A percentile compares a stretch with the other conserved stretches of the same genome.
These are phyloP conservation scores for Neonothopanus nambi DNA, from an alignment of 1,284 basidiomycete genomes.

Conservation along the genomic window DNA sequence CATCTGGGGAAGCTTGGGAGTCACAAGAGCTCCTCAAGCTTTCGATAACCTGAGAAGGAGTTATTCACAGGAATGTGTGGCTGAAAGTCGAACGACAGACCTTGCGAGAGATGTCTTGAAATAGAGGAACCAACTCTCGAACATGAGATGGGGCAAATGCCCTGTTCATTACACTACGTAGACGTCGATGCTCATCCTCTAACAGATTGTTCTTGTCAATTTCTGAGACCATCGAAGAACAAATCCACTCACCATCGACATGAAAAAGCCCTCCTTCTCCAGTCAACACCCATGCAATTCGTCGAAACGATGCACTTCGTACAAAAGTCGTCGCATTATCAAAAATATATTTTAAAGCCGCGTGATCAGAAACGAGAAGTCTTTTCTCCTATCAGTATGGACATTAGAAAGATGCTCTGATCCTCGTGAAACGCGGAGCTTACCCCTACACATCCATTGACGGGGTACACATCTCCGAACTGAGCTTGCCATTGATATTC, in stretches of 20 bases:
- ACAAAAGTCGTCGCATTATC: background rate
- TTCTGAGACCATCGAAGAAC: background rate
- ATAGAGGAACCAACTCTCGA: background rate
- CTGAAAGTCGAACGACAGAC: background rate
- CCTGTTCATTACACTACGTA: constrained; percentile 3
- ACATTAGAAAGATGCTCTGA: background rate
- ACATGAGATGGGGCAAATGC: constrained; percentile 3
- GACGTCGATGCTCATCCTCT: background rate
- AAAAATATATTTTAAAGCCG: background rate
- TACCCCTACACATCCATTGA: constrained; percentile 2
- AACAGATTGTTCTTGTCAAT: background rate
- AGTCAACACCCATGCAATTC: background rate
- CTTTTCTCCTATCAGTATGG: background rate
- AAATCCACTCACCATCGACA: background rate
- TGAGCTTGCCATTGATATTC: too few species aligned
- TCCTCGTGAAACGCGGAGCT: background rate
- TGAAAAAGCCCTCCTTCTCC: background rate
- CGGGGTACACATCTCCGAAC: background rate
- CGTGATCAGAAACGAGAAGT: background rate
- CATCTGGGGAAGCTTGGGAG: background rate
- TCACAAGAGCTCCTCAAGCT: background rate
- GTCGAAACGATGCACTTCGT: background rate
- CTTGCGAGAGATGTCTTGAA: constrained; percentile 5
- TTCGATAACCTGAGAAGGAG: background rate
- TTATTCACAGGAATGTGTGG: background rate